Evolutionary conservation across 2,329 filamentous ascomycete species (phyloP).

Genomic region (Gnomoniopsis smithogilvyi): DNA sequence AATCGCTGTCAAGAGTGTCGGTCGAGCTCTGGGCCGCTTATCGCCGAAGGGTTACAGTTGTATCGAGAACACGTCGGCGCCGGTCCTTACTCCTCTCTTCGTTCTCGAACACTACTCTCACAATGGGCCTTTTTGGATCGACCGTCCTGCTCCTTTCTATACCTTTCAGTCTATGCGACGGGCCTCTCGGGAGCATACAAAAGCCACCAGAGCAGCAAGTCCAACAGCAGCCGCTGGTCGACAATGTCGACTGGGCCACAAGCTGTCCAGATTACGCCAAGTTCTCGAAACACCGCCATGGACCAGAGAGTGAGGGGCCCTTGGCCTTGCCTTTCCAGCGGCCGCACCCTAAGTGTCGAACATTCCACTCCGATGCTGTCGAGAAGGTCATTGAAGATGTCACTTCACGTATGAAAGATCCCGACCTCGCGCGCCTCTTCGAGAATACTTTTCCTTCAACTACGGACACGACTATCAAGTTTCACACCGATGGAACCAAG

Average conservation of each 20-base stretch:
- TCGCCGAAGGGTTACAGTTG: not conserved
- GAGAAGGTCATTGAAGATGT: constrained; percentile 85
- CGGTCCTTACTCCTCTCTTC: not conserved
- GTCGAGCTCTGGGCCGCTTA: not conserved
- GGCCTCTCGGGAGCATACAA: constrained; percentile 13
- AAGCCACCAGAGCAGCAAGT: constrained; percentile 16
- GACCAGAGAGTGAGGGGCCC: constrained; percentile 75
- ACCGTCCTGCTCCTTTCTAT: not conserved
- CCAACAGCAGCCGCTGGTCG: constrained; percentile 26
- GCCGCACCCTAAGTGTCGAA: constrained; percentile 77
- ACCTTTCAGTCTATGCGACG: not conserved
- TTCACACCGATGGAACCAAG: constrained; percentile 66
- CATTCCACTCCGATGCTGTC: constrained; percentile 81
- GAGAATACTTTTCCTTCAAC: constrained; percentile 95
- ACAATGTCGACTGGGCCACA: constrained; percentile 25
- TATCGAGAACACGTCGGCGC: not conserved
- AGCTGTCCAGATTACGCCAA: constrained; percentile 64
- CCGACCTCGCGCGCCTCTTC: constrained; percentile 87
- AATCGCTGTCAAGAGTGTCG: not conserved
- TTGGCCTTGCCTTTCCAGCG: constrained; percentile 82
- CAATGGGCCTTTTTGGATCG: constrained; percentile 1
- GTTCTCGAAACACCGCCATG: constrained; percentile 57
- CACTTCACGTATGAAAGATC: constrained; percentile 74
- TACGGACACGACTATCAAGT: constrained; percentile 84
- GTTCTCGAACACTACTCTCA: not conserved